Evolutionary conservation across 163 green algal genomes (phyloP).

Genomic region (Trebouxiophyceae sp.): DNA sequence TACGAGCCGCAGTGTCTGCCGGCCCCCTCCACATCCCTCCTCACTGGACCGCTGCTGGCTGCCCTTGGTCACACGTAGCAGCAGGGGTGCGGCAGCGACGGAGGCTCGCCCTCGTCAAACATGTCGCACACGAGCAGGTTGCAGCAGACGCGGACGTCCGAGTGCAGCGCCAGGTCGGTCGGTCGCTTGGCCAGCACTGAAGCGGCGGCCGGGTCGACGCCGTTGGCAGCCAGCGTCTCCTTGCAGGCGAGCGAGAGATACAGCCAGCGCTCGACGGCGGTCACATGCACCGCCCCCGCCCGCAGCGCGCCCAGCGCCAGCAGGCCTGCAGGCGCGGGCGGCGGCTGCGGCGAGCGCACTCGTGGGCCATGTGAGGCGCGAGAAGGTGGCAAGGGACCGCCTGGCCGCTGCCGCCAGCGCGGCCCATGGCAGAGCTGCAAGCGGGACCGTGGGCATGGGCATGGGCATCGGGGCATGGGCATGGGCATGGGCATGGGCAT

Average conservation of each 20-base stretch:
- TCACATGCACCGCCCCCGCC: conserved; percentile 76
- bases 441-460: too few species aligned
- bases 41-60: too few species aligned
- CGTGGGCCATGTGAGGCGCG: too few species aligned
- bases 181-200: conserved; percentile 66
- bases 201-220: conserved; percentile 34
- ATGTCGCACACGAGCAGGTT: conserved; percentile 73
- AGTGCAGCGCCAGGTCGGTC: conserved; percentile 54
- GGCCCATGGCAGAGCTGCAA: too few species aligned
- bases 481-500: too few species aligned
- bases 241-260: conserved; percentile 68
- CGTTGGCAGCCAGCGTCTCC: conserved; percentile 54
- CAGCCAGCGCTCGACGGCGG: conserved; percentile 70
- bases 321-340: conserved; percentile 53
- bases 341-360: too few species aligned
- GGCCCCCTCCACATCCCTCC: too few species aligned
- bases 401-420: too few species aligned
- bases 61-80: too few species aligned
- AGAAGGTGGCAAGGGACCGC: too few species aligned
- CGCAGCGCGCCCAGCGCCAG: conserved; percentile 57
- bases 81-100: background rate
- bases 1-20: too few species aligned
- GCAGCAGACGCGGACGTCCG: conserved; percentile 65
- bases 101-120: conserved; percentile 56
- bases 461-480: too few species aligned